A percentile compares a stretch with the other conserved stretches of the same genome.
phyloP scores from a whole-genome alignment of 78 protist species.

The Bodo saltans region DNA sequence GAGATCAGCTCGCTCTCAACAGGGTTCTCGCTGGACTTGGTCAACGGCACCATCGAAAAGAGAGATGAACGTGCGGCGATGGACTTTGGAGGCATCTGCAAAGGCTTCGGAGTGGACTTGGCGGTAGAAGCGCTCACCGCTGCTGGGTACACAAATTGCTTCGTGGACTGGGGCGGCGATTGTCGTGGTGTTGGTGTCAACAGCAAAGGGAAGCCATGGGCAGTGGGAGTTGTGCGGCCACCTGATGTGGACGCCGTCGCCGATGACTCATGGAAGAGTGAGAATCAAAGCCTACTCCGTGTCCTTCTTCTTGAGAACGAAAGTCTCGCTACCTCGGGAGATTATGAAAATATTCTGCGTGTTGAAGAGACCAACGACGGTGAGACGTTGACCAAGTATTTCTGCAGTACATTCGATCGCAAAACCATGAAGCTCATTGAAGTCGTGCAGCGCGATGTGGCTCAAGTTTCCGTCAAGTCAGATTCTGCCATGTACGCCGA shows the following conservation, averaged over 20 bases:
- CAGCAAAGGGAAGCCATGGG: neutral
- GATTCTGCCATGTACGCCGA: too few relatives aligned
- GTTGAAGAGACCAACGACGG: neutral
- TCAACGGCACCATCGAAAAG: neutral
- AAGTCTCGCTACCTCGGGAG: neutral
- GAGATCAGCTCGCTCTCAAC: too few relatives aligned
- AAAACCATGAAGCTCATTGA: too few relatives aligned
- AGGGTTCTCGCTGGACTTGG: neutral
- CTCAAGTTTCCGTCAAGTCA: too few relatives aligned
- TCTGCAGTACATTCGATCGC: too few relatives aligned
- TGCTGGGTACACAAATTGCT: neutral
- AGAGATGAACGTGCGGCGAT: neutral
- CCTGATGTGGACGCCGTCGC: neutral
- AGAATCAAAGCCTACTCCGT: neutral
- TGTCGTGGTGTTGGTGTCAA: neutral
- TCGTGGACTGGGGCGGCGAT: constrained; percentile 7
- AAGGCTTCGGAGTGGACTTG: neutral
- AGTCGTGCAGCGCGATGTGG: too few relatives aligned
- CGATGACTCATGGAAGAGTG: neutral
- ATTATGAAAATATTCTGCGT: neutral
- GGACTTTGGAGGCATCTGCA: neutral
- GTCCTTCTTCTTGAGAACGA: neutral
- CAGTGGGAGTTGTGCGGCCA: neutral
- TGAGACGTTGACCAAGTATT: neutral
- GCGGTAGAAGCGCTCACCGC: neutral